phyloP scores from a whole-genome alignment of 768 basidiomycete species.

The Lactifluus pinguis region DNA sequence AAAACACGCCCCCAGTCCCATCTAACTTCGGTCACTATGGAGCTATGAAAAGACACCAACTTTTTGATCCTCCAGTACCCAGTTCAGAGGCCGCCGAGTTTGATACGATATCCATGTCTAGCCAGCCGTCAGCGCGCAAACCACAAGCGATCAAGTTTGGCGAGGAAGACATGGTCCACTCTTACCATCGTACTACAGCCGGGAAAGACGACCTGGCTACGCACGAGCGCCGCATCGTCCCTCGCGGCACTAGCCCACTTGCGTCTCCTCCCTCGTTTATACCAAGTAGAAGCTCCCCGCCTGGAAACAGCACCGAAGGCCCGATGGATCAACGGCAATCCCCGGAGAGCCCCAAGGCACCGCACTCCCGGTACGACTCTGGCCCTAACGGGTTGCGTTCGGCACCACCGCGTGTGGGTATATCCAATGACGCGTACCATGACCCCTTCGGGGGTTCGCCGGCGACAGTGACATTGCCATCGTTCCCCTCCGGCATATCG shows the following conservation, averaged over 20 bases:
- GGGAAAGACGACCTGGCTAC: slow-evolving; percentile 29
- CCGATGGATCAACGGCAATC: background rate
- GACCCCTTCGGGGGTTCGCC: slow-evolving; percentile 14
- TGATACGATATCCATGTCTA: slow-evolving; percentile 32
- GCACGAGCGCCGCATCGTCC: slow-evolving; percentile 36
- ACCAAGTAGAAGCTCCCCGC: background rate
- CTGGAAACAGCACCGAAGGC: background rate
- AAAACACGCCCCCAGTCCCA: slow-evolving; percentile 17
- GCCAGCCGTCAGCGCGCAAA: slow-evolving; percentile 24
- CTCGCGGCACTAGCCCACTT: slow-evolving; percentile 1
- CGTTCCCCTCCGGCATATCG: background rate
- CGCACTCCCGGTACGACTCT: background rate
- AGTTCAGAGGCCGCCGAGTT: slow-evolving; percentile 25
- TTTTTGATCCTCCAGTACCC: slow-evolving; percentile 85
- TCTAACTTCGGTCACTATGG: slow-evolving; percentile 9
- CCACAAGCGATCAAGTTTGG: slow-evolving; percentile 69
- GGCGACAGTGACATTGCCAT: background rate
- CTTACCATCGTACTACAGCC: slow-evolving; percentile 50
- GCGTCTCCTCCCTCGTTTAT: background rate
- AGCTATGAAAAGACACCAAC: slow-evolving; percentile 68
- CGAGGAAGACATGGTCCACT: slow-evolving; percentile 62
- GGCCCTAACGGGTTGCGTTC: background rate
- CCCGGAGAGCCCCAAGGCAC: background rate
- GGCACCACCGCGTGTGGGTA: slow-evolving; percentile 10
- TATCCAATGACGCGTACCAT: background rate